A percentile compares a stretch with the other conserved stretches of the same genome.
Evolutionary conservation across 805 yeast species (phyloP).

Genomic region (Wickerhamiella sergipiensis): DNA sequence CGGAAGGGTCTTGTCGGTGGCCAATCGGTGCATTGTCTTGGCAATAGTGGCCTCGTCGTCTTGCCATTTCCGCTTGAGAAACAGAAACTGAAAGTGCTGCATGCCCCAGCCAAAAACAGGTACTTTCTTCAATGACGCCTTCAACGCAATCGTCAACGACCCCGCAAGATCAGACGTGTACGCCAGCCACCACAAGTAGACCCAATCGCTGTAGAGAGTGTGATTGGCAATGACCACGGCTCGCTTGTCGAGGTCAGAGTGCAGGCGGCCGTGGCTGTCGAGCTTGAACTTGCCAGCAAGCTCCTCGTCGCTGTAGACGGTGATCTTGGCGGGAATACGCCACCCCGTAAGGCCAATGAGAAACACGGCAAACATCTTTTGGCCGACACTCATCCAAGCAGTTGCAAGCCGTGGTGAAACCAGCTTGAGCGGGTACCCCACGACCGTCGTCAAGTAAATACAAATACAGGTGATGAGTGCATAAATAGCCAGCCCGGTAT

Average conservation of each 20-base stretch:
- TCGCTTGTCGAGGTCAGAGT: conserved; percentile 30
- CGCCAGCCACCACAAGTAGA: conserved; percentile 73
- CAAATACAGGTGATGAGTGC: conserved; percentile 1
- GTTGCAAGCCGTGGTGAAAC: conserved; percentile 7
- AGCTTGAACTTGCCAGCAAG: conserved; percentile 1
- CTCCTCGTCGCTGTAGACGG: conserved; percentile 8
- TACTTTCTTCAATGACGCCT: conserved; percentile 52
- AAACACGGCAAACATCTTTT: conserved; percentile 12
- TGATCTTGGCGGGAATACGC: conserved; percentile 8
- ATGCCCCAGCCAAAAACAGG: conserved; percentile 83
- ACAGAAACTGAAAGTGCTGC: conserved; percentile 63
- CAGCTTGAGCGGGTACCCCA: conserved; percentile 12
- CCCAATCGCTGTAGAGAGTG: conserved; percentile 91
- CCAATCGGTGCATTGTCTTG: conserved; percentile 6
- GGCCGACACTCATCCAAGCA: conserved; percentile 13
- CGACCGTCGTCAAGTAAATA: conserved; percentile 5
- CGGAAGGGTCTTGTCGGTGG: conserved; percentile 35
- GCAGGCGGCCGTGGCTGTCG: conserved; percentile 7
- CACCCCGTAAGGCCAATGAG: conserved; percentile 5
- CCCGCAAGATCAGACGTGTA: conserved; percentile 56
- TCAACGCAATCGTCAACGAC: conserved; percentile 57
- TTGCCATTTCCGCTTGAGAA: conserved; percentile 79
- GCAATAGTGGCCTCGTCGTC: conserved; percentile 45
- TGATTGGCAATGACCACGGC: conserved; percentile 74
- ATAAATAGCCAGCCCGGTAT: not conserved